Evolutionary conservation across 106 monocot genomes (phyloP), one percentile per base, ranked within the genome.

Genomic region (Posidonia australis): DNA sequence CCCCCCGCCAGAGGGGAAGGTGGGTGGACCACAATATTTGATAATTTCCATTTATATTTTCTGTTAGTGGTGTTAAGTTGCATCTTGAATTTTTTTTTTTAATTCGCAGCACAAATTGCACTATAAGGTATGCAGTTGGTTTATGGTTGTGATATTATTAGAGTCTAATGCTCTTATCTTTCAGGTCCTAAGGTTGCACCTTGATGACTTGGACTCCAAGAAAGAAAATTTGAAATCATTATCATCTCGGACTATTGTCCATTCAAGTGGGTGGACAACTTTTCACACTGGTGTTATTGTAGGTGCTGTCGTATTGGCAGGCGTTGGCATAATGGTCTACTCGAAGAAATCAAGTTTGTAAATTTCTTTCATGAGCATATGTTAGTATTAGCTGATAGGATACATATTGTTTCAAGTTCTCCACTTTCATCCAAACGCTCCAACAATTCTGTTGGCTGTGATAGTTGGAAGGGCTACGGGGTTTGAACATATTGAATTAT

Each of bases 181-280:
- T 4, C 64, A 91, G 90, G 83, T 86, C 68, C 67, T 92, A 47
- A 82, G 79, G 72, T 66, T 87, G 68, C 84, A 87, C 16, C 51
- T 87, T 44, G 81, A 87, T 27, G 36, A 21, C 26, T 68, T 66
- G 0, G 57, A 75, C 17, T 19, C 41, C 16, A 66, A 47, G 30
- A 57, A 49, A 23, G 74, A 77, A 53, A 9, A 43, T 46, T 21
- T 9, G 1, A 29, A 41, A 3, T 26, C 54, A 29, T 60, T 48
- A 26, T 44, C 78, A 24, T 65, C 74, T 30, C 47, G 77, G 28
- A 49, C 71, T 18, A 28, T 27, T 0, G 61, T n/a, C n/a, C n/a
- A n/a, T n/a, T n/a, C n/a, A n/a, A n/a, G 60, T 62, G 57, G 42
- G 13, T 76, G 22, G 68, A 28, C 31, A n/a, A 55, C 71, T 64